Base-by-base conservation (phyloP, 257 asterid genomes). In the Plectranthus barbatus region DNA sequence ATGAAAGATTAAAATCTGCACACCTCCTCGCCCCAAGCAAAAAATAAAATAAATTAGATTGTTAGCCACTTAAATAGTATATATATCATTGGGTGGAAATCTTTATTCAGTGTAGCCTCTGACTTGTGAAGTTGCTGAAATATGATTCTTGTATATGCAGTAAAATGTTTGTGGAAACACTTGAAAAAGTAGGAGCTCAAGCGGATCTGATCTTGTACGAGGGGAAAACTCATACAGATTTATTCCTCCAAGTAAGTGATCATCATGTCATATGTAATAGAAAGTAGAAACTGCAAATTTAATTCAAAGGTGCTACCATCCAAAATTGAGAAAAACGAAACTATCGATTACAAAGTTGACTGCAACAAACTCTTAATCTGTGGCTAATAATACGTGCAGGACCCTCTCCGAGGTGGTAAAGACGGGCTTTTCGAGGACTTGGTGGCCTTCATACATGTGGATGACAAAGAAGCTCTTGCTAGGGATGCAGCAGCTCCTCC, bases 151-250 rank as follows among this genome's bases (percentile, higher is more conserved):
- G 11, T 37, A 47, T 64, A 50, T 76, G 56, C 99, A 93, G 99
- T 64, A 76, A 64, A 81, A 53, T 80, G 58, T 93, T 87, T 72
- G 89, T 56, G 37, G 83, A 77, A 18, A 41, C 86, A 40, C 94
- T 93, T 29, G 75, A 52, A 56, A 68, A 59, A 59, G 74, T 75
- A 19, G 97, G 97, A 65, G 96, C 89, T 69, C 79, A 56, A 70
- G 94, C 84, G 24, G 95, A 85, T 48, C 81, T 81, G 66, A 73
- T 90, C 46, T 59, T 87, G 71, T 93, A 87, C 53, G 72, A 86
- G 2, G 99, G 96, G 60, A 93, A 90, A 80, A 84, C 95, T 51
- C 99, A 90, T 74, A 87, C 96, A 12, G 99, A 93, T 83, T 69
- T 93, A 61, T 93, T 93, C 82, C 84, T 93, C 65, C 99, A 93